These are phyloP conservation scores for Perkinsus olseni DNA, from an alignment of 169 alveolate species.

Conservation along the genomic window DNA sequence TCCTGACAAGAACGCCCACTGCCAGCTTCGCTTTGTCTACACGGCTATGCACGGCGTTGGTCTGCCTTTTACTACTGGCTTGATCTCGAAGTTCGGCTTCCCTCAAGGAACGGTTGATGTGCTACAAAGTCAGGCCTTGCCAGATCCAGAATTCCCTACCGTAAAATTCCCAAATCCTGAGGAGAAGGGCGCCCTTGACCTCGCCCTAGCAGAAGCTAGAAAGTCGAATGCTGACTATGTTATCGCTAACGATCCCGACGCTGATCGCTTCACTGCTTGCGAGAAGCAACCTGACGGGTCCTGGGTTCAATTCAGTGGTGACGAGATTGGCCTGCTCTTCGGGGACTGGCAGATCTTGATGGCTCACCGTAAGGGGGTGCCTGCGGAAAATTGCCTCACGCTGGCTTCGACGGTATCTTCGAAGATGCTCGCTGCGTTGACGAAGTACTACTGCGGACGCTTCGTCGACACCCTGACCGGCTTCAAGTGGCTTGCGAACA, in stretches of 20 bases:
- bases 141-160: conserved; percentile 66
- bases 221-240: conserved; percentile 38
- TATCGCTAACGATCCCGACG: conserved; percentile 75
- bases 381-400: background rate
- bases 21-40: conserved; percentile 45
- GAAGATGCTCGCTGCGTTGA: conserved; percentile 20
- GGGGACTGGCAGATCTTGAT: conserved; percentile 1
- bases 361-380: conserved; percentile 1
- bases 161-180: conserved; percentile 66
- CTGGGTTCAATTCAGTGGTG: conserved; percentile 35
- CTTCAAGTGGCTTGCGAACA: conserved; percentile 57
- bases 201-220: conserved; percentile 48
- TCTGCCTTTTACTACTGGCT: background rate
- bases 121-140: conserved; percentile 41
- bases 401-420: conserved; percentile 27
- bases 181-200: conserved; percentile 55
- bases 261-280: conserved; percentile 66
- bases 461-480: conserved; percentile 49
- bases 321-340: conserved; percentile 31
- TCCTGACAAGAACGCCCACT: conserved; percentile 24
- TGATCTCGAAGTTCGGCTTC: background rate
- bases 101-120: background rate
- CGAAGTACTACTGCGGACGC: conserved; percentile 4
- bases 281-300: conserved; percentile 30
- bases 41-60: conserved; percentile 80